Conservation (phyloP, 2,329 filamentous ascomycete species). For the Helotiales sp. region DNA sequence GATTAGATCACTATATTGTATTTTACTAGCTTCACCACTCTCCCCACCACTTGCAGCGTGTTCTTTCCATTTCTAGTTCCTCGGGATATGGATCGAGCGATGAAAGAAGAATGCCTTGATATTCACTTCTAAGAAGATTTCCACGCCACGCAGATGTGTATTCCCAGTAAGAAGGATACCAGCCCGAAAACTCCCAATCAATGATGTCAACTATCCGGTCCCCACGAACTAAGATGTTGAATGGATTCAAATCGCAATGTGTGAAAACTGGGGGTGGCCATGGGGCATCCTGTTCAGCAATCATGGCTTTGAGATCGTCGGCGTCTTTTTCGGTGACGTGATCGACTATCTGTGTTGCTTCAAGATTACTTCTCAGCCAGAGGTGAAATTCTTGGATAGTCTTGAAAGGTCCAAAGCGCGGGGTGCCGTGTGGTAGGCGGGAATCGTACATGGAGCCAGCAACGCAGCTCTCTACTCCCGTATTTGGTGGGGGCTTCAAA, state of each 20-base stretch:
- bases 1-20: not conserved
- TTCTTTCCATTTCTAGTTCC: conserved; percentile 13
- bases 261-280: conserved; percentile 9
- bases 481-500: conserved; percentile 30
- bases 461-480: conserved; percentile 34
- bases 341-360: not conserved
- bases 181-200: conserved; percentile 20
- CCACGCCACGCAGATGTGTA: conserved; percentile 17
- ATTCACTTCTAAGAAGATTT: conserved; percentile 12
- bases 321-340: conserved; percentile 7
- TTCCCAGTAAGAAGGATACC: conserved; percentile 22
- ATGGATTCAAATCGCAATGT: conserved; percentile 14
- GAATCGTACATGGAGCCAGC: conserved; percentile 37
- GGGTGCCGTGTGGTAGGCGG: conserved; percentile 29
- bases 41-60: conserved; percentile 6
- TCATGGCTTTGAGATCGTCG: conserved; percentile 6
- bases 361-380: conserved; percentile 3
- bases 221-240: conserved; percentile 14
- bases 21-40: conserved; percentile 1
- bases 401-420: conserved; percentile 34
- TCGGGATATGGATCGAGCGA: conserved; percentile 14
- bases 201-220: conserved; percentile 14
- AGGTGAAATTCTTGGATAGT: conserved; percentile 18
- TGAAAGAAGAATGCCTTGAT: conserved; percentile 1
- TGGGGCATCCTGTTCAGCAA: conserved; percentile 9